Conservation (phyloP, 495 filamentous ascomycete genomes). For the Penicillium arizonense region DNA sequence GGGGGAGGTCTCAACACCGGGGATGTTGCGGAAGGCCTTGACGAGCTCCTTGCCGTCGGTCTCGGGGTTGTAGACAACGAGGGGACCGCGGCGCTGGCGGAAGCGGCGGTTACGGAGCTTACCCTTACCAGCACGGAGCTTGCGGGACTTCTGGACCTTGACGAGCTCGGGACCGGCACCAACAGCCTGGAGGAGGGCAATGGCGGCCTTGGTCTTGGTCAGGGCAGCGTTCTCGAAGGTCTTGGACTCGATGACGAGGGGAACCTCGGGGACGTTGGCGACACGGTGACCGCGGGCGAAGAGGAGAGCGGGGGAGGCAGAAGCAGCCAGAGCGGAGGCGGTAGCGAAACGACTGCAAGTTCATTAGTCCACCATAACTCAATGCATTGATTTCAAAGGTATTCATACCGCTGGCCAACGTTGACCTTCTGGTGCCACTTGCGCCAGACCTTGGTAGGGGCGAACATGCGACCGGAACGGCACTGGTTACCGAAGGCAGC, state of each 20-base stretch:
- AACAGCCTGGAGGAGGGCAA: conserved; percentile 81
- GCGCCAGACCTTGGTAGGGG: conserved; percentile 98
- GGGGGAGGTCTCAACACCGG: conserved; percentile 94
- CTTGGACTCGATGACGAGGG: conserved; percentile 88
- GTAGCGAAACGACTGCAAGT: conserved; percentile 84
- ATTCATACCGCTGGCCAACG: conserved; percentile 82
- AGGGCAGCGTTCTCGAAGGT: conserved; percentile 74
- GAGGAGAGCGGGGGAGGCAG: conserved; percentile 88
- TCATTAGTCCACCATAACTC: conserved; percentile 16
- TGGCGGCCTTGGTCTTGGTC: conserved; percentile 84
- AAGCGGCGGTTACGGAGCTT: conserved; percentile 93
- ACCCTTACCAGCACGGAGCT: conserved; percentile 96
- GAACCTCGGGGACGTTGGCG: conserved; percentile 88
- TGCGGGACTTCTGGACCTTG: conserved; percentile 91
- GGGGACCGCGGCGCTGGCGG: conserved; percentile 94
- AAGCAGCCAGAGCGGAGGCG: conserved; percentile 93
- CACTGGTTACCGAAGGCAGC: conserved; percentile 99
- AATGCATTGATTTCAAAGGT: conserved; percentile 1
- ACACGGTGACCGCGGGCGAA: conserved; percentile 97
- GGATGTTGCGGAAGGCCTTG: conserved; percentile 94
- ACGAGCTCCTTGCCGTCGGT: conserved; percentile 89
- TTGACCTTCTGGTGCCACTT: conserved; percentile 99
- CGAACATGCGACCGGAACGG: conserved; percentile 99
- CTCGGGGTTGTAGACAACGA: conserved; percentile 93
- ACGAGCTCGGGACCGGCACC: conserved; percentile 87